A percentile compares a stretch with the other conserved stretches of the same genome.
These are phyloP conservation scores for Ensete ventricosum DNA, from an alignment of 176 grass and related monocot genomes.

Conservation along the genomic window DNA sequence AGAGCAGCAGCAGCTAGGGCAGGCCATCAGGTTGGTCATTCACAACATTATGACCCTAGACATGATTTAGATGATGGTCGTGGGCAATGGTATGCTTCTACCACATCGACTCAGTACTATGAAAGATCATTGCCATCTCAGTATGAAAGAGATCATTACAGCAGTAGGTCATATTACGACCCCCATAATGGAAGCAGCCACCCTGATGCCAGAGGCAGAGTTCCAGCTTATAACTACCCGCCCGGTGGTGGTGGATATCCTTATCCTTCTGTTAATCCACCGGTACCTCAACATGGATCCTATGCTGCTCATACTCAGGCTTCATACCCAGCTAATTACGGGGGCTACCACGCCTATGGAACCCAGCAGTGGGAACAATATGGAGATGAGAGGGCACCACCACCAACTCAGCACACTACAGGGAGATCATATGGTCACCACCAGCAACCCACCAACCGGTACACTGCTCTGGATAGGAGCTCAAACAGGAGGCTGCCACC, in stretches of 20 bases:
- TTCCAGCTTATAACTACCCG: slow-evolving; percentile 30
- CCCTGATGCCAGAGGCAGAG: slow-evolving; percentile 24
- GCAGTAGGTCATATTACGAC: slow-evolving; percentile 23
- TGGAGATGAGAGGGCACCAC: slow-evolving; percentile 30
- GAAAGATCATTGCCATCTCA: slow-evolving; percentile 24
- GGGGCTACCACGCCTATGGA: slow-evolving; percentile 34
- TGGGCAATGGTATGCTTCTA: slow-evolving; percentile 25
- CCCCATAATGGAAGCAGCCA: slow-evolving; percentile 27
- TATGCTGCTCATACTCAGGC: slow-evolving; percentile 32
- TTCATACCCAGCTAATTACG: slow-evolving; percentile 27
- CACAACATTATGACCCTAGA: slow-evolving; percentile 32
- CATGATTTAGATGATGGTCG: slow-evolving; percentile 26
- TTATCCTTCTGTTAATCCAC: slow-evolving; percentile 24
- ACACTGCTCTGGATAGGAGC: slow-evolving; percentile 37
- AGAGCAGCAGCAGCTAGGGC: slow-evolving; percentile 27
- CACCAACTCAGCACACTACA: slow-evolving; percentile 27
- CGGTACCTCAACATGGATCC: slow-evolving; percentile 24
- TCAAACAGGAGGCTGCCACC: slow-evolving; percentile 36
- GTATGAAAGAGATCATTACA: slow-evolving; percentile 32
- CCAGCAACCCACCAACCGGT: slow-evolving; percentile 51
- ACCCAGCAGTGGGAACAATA: slow-evolving; percentile 39
- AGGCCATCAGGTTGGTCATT: slow-evolving; percentile 31
- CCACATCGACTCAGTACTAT: slow-evolving; percentile 35
- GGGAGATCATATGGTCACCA: slow-evolving; percentile 1
- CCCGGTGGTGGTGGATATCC: slow-evolving; percentile 17